These are phyloP conservation scores for Monosporascus sp. DNA, from an alignment of 2,329 filamentous ascomycete genomes.

Conservation along the genomic window DNA sequence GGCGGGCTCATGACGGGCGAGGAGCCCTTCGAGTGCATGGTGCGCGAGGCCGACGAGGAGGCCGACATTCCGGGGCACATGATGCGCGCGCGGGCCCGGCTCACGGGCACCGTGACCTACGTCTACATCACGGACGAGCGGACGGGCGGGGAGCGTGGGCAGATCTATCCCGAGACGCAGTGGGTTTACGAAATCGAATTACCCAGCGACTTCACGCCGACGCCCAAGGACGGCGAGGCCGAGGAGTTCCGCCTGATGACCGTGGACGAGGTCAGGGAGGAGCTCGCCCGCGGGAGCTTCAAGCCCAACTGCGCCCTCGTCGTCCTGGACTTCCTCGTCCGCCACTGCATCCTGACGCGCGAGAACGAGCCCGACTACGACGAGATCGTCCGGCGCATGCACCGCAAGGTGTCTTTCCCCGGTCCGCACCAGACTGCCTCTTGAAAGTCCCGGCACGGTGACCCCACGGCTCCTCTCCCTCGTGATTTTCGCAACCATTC, in stretches of 20 bases:
- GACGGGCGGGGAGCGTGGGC: slow-evolving; percentile 72
- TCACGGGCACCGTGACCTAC: slow-evolving; percentile 74
- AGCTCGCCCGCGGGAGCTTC: slow-evolving; percentile 68
- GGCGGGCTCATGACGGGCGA: slow-evolving; percentile 77
- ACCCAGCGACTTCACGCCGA: slow-evolving; percentile 59
- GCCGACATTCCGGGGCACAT: slow-evolving; percentile 69
- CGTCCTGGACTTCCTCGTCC: slow-evolving; percentile 82
- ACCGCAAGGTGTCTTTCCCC: slow-evolving; percentile 76
- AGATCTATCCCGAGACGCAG: slow-evolving; percentile 86
- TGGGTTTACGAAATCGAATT: slow-evolving; percentile 89
- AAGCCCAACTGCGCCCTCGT: slow-evolving; percentile 90
- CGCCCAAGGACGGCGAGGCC: slow-evolving; percentile 84
- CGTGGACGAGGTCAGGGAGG: slow-evolving; percentile 68
- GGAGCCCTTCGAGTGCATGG: slow-evolving; percentile 70
- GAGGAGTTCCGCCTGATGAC: slow-evolving; percentile 75
- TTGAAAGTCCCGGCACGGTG: not conserved
- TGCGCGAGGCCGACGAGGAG: slow-evolving; percentile 86
- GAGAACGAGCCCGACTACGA: slow-evolving; percentile 76
- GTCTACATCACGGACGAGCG: slow-evolving; percentile 71
- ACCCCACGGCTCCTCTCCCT: not conserved
- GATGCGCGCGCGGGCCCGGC: slow-evolving; percentile 54
- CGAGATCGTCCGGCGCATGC: slow-evolving; percentile 70
- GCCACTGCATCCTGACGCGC: slow-evolving; percentile 72
- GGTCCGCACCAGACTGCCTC: slow-evolving; percentile 47
- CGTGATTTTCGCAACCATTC: not conserved